phyloP scores from a whole-genome alignment of 192 early-diverging fungal genomes.

The Mortierella alpina region DNA sequence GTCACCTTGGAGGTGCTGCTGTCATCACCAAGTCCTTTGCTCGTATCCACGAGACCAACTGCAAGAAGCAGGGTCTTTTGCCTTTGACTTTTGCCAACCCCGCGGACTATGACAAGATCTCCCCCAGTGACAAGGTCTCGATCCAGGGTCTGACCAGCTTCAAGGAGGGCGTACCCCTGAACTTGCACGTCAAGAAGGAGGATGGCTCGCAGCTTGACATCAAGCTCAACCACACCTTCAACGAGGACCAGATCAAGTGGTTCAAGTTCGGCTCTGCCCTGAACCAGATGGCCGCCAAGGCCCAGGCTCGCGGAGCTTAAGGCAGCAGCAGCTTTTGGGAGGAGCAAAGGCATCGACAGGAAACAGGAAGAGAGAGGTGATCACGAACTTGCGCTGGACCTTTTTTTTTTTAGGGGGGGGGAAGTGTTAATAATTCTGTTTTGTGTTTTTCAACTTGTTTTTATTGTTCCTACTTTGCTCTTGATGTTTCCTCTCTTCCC shows the following conservation, averaged over 20 bases:
- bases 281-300: slow-evolving; percentile 80
- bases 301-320: slow-evolving; percentile 28
- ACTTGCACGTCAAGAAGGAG: slow-evolving; percentile 84
- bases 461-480: too few relatives aligned
- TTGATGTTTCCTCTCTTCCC: too few relatives aligned
- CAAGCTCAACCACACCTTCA: slow-evolving; percentile 96
- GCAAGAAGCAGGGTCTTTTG: slow-evolving; percentile 99
- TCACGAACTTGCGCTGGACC: too few relatives aligned
- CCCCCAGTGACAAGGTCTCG: slow-evolving; percentile 86
- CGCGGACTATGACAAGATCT: slow-evolving; percentile 93
- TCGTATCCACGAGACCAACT: slow-evolving; percentile 99
- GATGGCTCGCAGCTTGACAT: slow-evolving; percentile 84
- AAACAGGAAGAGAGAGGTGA: too few relatives aligned
- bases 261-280: slow-evolving; percentile 96
- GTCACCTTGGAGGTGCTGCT: slow-evolving; percentile 93
- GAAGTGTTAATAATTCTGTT: too few relatives aligned
- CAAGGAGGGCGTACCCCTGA: slow-evolving; percentile 87
- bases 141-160: slow-evolving; percentile 89
- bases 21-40: slow-evolving; percentile 98
- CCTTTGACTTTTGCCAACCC: slow-evolving; percentile 96
- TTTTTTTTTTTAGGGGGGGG: too few relatives aligned
- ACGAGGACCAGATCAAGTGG: slow-evolving; percentile 98
- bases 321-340: neutral
- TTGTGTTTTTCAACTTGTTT: too few relatives aligned
- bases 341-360: neutral